A percentile compares a stretch with the other conserved stretches of the same genome.
Conservation (phyloP, 208 protist genomes). For the Crithidia fasciculata region DNA sequence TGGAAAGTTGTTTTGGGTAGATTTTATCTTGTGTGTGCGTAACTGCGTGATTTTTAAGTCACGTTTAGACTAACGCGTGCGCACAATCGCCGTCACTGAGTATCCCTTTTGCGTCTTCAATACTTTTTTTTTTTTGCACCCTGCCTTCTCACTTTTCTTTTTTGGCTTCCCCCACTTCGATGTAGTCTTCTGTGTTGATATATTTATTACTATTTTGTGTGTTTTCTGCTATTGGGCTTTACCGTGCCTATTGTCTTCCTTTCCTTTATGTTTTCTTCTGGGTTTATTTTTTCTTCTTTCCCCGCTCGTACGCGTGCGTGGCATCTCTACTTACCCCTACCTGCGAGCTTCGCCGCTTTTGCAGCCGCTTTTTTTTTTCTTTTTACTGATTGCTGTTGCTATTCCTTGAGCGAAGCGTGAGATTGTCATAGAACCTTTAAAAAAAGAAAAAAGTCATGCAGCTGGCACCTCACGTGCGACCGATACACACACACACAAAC, state of each 20-base stretch:
- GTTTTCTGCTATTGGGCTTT: background rate
- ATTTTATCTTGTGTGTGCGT: too few species aligned
- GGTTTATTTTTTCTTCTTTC: slow-evolving; percentile 20
- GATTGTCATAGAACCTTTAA: too few species aligned
- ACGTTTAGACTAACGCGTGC: too few species aligned
- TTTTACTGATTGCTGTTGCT: slow-evolving; percentile 11
- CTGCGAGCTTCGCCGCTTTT: background rate
- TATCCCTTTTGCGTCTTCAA: too few species aligned
- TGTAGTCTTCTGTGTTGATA: background rate
- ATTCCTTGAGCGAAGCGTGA: slow-evolving; percentile 9
- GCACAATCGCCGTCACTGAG: too few species aligned
- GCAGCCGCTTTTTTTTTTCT: slow-evolving; percentile 14
- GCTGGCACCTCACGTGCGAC: too few species aligned
- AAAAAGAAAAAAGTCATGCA: too few species aligned
- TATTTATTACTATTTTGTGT: background rate
- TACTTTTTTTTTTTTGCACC: background rate
- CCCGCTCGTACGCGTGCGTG: background rate
- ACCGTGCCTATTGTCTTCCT: background rate
- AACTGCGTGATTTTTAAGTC: too few species aligned
- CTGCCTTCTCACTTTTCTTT: slow-evolving; percentile 3
- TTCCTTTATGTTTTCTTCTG: slow-evolving; percentile 29
- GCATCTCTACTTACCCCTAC: too few species aligned
- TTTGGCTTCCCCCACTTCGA: background rate
- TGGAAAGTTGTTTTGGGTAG: too few species aligned
- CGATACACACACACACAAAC: too few species aligned